Evolutionary conservation across 257 asterid species (phyloP), one percentile per base, ranked within the genome.

Genomic region (Penstemon barbatus): DNA sequence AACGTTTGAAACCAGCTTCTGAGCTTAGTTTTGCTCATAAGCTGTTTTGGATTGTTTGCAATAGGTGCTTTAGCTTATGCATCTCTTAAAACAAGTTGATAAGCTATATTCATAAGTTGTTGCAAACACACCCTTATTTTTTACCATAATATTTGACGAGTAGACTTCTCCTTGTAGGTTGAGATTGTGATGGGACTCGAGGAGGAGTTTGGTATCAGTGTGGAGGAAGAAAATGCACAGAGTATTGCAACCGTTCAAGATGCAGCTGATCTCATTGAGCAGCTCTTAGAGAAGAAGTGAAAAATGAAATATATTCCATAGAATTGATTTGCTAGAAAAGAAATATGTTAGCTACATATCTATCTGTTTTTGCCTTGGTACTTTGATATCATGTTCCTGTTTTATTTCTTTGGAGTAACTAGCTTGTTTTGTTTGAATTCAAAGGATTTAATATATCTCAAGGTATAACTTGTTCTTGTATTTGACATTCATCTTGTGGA

Each of bases 181-280:
- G 97, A 90, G 93, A 90, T 88, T 66, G 96, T 91, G 52, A 91
- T 91, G 97, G 96, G 95, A 66, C 96, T 91, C 3, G 97, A 91
- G 81, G 97, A 91, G 77, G 98, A 80, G 73, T 91, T 91, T 19
- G 91, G 87, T 41, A 91, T 91, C 74, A 80, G 78, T 0, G 96
- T 91, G 62, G 96, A 91, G 84, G 97, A 91, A 73, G 97, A 91
- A 59, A 91, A 84, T 7, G 97, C 97, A 9, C 97, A 91, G 89
- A 74, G 71, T 40, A 91, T 91, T 62, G 55, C 79, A 19, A 83
- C 96, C 0, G 96, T 91, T 75, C 93, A 91, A 81, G 96, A 91
- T 57, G 97, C 97, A 41, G 96, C 97, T 2, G 86, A 88, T 73
- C 76, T 91, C 64, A 91, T 91, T 25, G 96, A 91, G 83, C 58